phyloP scores from a whole-genome alignment of 805 yeast species.

The Blastobotrys mokoenaii region DNA sequence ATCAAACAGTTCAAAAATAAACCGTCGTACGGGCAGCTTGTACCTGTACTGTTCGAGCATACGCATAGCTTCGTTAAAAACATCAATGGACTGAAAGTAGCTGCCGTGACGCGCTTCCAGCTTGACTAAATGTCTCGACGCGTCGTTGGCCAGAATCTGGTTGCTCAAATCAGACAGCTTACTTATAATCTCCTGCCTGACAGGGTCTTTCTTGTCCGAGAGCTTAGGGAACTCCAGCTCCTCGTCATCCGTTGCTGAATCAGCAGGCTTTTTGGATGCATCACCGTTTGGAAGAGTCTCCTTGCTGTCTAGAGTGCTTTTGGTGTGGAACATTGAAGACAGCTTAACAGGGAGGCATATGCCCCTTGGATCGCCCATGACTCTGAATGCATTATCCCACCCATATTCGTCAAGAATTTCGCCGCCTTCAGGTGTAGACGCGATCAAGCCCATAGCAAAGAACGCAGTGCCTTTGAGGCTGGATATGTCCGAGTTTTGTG shows the following conservation, averaged over 20 bases:
- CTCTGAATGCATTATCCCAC: conserved; percentile 52
- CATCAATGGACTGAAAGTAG: conserved; percentile 45
- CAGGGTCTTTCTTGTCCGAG: conserved; percentile 14
- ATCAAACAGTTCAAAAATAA: conserved; percentile 57
- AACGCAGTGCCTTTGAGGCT: conserved; percentile 70
- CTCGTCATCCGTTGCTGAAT: conserved; percentile 2
- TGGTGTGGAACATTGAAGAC: not conserved
- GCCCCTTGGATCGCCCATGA: conserved; percentile 34
- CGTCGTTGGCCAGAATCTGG: conserved; percentile 43
- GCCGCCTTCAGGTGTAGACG: conserved; percentile 67
- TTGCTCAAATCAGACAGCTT: conserved; percentile 49
- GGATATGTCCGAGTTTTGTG: conserved; percentile 41
- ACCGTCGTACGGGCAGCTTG: conserved; percentile 53
- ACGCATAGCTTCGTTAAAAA: conserved; percentile 45
- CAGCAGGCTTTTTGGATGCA: not conserved
- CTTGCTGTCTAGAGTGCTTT: too few species aligned
- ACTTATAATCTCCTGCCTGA: conserved; percentile 16
- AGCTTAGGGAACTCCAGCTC: conserved; percentile 15
- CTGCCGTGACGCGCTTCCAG: conserved; percentile 44
- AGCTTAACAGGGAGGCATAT: conserved; percentile 34
- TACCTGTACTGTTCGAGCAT: conserved; percentile 51
- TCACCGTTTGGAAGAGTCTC: not conserved
- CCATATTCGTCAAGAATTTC: conserved; percentile 76
- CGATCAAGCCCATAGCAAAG: conserved; percentile 64
- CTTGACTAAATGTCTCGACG: conserved; percentile 48